These are phyloP conservation scores for Chaetomium olivaceum DNA, from an alignment of 2,329 filamentous ascomycete species.

Conservation along the genomic window DNA sequence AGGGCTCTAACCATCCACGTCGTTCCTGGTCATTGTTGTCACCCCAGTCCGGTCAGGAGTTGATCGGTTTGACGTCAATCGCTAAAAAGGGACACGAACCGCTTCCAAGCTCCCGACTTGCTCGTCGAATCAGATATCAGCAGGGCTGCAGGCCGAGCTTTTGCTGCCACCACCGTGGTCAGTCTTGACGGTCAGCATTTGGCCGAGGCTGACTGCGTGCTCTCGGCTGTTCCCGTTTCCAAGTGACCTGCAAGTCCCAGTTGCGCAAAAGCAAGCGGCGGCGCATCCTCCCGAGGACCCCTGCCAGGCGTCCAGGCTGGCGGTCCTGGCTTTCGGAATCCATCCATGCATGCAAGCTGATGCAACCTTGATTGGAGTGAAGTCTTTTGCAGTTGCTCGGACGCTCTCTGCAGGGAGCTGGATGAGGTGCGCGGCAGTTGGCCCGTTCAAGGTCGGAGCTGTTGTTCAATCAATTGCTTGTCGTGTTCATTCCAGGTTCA, in stretches of 20 bases:
- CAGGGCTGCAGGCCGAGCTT: not conserved
- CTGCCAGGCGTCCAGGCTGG: not conserved
- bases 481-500: too few species aligned
- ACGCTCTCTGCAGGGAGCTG: not conserved
- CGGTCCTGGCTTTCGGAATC: not conserved
- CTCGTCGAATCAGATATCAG: not conserved
- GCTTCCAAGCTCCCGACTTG: not conserved
- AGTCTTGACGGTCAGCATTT: not conserved
- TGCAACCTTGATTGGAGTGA: not conserved
- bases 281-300: not conserved
- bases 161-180: not conserved
- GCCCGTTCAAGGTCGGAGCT: not conserved
- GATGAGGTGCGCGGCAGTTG: not conserved
- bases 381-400: not conserved
- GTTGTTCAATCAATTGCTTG: too few species aligned
- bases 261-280: not conserved
- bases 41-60: not conserved
- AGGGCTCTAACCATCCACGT: too few species aligned
- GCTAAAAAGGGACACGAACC: not conserved
- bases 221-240: not conserved
- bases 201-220: not conserved
- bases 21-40: too few species aligned
- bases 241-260: too few species aligned
- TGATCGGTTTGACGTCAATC: not conserved
- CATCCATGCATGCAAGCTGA: not conserved